Evolutionary conservation across 2,329 filamentous ascomycete genomes (phyloP), one percentile per base, ranked within the genome.

Genomic region (Akanthomyces dipterigenus): DNA sequence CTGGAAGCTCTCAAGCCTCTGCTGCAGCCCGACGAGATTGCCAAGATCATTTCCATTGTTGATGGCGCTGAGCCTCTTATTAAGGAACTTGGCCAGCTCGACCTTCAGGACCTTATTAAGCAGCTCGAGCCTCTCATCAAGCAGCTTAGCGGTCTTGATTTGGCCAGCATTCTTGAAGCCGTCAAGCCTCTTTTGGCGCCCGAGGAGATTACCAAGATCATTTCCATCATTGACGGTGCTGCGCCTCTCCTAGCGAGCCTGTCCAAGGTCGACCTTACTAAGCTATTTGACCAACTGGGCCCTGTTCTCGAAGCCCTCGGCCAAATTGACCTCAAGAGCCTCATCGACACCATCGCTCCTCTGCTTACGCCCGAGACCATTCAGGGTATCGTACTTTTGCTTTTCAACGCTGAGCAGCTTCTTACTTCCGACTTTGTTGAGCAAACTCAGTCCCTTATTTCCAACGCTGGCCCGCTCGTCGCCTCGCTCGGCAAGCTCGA

Each of bases 61-160:
- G 45, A 64, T 5, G 71, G 71, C 28, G 70, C 70, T 8, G 71
- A 67, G 38, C 71, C 70, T 1, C 65, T 75, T 1, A 62, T 74
- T 18, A 66, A 63, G 3, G 67, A 68, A 1, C 67, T 75, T 1
- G 65, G 67, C 22, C 59, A 62, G 1, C 66, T 74, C 8, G 70
- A 75, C 43, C 61, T 75, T 2, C 63, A 64, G 40, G 66, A 69
- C 18, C 63, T 70, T 14, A 43, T 66, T 48, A 50, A 63, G 28
- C 64, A 66, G 46, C 60, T 68, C 18, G 61, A 55, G 45, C 65
- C 63, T 1, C 54, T 68, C 7, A 38, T 68, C 12, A 57, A 62
- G n/a, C 49, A 56, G 12, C 34, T 64, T n/a, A 34, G 62, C 31
- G 36, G 57, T 11, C 36, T 65, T 1, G 64, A 65, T 24, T 42